These are phyloP conservation scores for Truncatella angustata DNA, from an alignment of 2,329 filamentous ascomycete species.

Conservation along the genomic window DNA sequence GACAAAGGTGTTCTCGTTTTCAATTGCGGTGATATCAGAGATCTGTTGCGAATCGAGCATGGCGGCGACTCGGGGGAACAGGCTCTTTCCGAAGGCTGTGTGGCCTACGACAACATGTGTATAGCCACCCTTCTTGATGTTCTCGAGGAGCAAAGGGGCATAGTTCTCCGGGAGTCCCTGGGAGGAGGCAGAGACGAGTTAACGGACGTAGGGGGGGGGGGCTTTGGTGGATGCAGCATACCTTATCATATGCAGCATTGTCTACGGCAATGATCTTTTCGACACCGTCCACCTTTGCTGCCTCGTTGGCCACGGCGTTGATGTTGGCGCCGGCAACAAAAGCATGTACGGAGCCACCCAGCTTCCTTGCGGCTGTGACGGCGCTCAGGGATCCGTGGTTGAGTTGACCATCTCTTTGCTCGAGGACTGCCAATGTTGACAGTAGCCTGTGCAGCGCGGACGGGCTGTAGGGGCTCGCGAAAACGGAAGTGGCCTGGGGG, in stretches of 20 bases:
- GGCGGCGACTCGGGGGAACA: slow-evolving; percentile 88
- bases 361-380: slow-evolving; percentile 79
- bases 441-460: slow-evolving; percentile 67
- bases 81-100: slow-evolving; percentile 93
- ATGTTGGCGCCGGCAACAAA: slow-evolving; percentile 82
- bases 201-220: background rate
- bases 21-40: slow-evolving; percentile 83
- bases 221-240: slow-evolving; percentile 29
- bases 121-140: slow-evolving; percentile 93
- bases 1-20: slow-evolving; percentile 91
- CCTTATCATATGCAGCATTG: slow-evolving; percentile 89
- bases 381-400: slow-evolving; percentile 79
- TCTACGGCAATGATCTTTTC: slow-evolving; percentile 91
- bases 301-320: slow-evolving; percentile 75
- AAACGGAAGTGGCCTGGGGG: slow-evolving; percentile 23
- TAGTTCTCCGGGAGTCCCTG: slow-evolving; percentile 91
- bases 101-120: slow-evolving; percentile 89
- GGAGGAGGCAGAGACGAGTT: slow-evolving; percentile 14
- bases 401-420: slow-evolving; percentile 88
- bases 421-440: slow-evolving; percentile 86
- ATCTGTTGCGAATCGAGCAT: slow-evolving; percentile 90
- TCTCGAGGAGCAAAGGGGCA: slow-evolving; percentile 89
- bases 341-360: slow-evolving; percentile 81
- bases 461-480: slow-evolving; percentile 34
- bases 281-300: slow-evolving; percentile 83